Conservation (phyloP, 768 basidiomycete species). For the Lactarius akahatsu region DNA sequence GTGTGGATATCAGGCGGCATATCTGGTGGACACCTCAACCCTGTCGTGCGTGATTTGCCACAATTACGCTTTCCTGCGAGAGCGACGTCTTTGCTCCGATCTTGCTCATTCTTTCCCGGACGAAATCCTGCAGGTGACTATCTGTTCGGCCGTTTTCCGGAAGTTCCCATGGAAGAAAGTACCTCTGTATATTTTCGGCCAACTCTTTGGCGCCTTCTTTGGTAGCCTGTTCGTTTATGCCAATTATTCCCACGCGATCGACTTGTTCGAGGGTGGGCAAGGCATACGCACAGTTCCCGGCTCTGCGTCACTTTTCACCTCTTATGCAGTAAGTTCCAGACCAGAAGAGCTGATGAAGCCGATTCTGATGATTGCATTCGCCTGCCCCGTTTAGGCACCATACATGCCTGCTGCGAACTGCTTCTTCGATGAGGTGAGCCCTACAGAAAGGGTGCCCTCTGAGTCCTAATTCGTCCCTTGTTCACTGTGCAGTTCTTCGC, state of each 20-base stretch:
- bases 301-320: slow-evolving; percentile 58
- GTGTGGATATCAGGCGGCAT: slow-evolving; percentile 68
- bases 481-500: slow-evolving; percentile 47
- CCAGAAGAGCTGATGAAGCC: neutral
- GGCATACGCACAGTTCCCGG: slow-evolving; percentile 52
- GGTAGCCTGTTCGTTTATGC: slow-evolving; percentile 59
- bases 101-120: neutral
- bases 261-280: slow-evolving; percentile 56
- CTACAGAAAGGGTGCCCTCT: neutral
- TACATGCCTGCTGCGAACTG: slow-evolving; percentile 44
- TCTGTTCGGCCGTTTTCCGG: slow-evolving; percentile 64
- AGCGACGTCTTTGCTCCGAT: neutral
- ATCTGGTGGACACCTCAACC: slow-evolving; percentile 62
- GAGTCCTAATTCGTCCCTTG: neutral
- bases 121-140: slow-evolving; percentile 50
- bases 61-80: neutral
- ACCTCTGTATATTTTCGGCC: slow-evolving; percentile 61
- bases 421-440: slow-evolving; percentile 46
- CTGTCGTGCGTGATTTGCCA: slow-evolving; percentile 30
- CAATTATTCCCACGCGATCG: slow-evolving; percentile 65
- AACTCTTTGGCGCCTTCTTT: slow-evolving; percentile 57
- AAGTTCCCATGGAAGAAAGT: slow-evolving; percentile 81
- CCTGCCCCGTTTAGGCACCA: slow-evolving; percentile 32
- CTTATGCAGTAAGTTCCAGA: slow-evolving; percentile 51
- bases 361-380: neutral